A percentile compares a stretch with the other conserved stretches of the same genome.
Evolutionary conservation across 2,329 filamentous ascomycete genomes (phyloP).

Genomic region (Rhynchosporium secalis): DNA sequence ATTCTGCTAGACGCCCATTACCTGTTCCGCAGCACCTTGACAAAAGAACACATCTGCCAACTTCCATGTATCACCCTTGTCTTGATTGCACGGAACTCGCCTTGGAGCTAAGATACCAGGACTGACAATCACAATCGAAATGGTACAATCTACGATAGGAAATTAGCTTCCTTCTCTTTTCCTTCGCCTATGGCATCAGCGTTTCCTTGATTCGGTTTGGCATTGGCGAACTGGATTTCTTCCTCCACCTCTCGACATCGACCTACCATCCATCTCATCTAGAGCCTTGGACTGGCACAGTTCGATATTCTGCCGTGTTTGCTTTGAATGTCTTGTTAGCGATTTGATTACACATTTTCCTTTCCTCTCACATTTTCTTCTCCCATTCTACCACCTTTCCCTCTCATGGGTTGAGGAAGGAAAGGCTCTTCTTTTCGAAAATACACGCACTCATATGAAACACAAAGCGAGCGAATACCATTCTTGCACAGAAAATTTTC

Average conservation of each 20-base stretch:
- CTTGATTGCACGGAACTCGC: slow-evolving; percentile 22
- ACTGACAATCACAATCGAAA: slow-evolving; percentile 9
- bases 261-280: background rate
- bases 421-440: slow-evolving; percentile 8
- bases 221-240: slow-evolving; percentile 34
- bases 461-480: slow-evolving; percentile 23
- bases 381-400: slow-evolving; percentile 15
- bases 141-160: slow-evolving; percentile 17
- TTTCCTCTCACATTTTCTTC: slow-evolving; percentile 14
- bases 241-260: slow-evolving; percentile 12
- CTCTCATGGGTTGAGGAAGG: slow-evolving; percentile 1
- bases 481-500: slow-evolving; percentile 29
- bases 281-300: background rate
- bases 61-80: slow-evolving; percentile 38
- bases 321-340: slow-evolving; percentile 32
- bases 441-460: background rate
- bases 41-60: slow-evolving; percentile 12
- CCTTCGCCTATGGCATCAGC: slow-evolving; percentile 33
- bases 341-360: slow-evolving; percentile 24
- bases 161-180: slow-evolving; percentile 24
- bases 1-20: background rate
- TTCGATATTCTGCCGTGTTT: slow-evolving; percentile 12
- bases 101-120: slow-evolving; percentile 16
- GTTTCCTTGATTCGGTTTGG: slow-evolving; percentile 28
- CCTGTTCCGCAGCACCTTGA: background rate